phyloP scores from a whole-genome alignment of 176 grass and related monocot genomes.

The Oryza rufipogon region DNA sequence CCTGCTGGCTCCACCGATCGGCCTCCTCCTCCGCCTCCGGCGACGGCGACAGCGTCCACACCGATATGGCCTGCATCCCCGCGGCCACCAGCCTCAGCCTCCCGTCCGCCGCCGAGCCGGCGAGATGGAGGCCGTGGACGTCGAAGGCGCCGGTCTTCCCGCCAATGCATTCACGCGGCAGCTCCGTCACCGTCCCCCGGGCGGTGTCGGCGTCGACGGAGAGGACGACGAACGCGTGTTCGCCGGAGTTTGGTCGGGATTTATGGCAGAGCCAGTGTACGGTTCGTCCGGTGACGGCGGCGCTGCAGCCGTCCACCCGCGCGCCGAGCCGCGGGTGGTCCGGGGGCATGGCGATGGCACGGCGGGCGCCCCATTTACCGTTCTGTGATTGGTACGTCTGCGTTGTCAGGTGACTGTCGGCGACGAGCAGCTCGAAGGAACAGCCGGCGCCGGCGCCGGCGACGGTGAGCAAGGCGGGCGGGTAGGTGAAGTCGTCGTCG shows the following conservation, averaged over 20 bases:
- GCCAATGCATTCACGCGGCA: not conserved
- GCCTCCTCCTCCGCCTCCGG: not conserved
- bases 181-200: not conserved
- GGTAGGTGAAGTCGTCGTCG: not conserved
- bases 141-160: not conserved
- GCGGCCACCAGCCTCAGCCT: not conserved
- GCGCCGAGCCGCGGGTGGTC: too few species aligned
- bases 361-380: not conserved
- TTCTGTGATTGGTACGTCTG: not conserved
- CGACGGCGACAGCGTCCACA: not conserved
- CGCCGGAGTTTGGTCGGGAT: not conserved
- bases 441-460: too few species aligned
- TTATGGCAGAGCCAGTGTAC: not conserved
- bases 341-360: too few species aligned
- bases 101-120: not conserved
- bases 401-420: not conserved
- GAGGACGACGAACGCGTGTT: not conserved
- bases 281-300: not conserved
- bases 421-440: slow-evolving; percentile 26
- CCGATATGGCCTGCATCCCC: not conserved
- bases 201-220: not conserved
- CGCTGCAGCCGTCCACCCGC: too few species aligned
- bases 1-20: not conserved
- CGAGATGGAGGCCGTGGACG: not conserved
- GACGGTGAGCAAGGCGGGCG: not conserved